Evolutionary conservation across 1,139 yeast species (phyloP).

Genomic region (Kurtzmaniella natalensis): DNA sequence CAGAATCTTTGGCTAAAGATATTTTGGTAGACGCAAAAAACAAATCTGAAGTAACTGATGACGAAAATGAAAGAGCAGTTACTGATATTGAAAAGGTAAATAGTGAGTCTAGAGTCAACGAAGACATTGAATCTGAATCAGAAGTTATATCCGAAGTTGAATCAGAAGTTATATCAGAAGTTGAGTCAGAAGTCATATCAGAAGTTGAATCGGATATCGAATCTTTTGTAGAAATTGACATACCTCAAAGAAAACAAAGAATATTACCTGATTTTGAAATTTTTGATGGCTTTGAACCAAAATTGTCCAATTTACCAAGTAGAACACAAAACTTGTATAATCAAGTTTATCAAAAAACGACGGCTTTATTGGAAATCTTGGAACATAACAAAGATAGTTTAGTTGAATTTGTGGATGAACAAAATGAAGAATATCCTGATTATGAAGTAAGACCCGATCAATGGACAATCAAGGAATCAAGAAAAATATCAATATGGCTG

Average conservation of each 20-base stretch:
- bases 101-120: too few species aligned
- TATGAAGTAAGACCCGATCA: background rate
- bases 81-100: too few species aligned
- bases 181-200: background rate
- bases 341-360: background rate
- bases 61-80: too few species aligned
- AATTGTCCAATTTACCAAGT: background rate
- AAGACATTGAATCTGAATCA: background rate
- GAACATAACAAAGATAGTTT: slow-evolving; percentile 1
- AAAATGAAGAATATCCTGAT: background rate
- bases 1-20: too few species aligned
- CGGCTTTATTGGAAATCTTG: slow-evolving; percentile 1
- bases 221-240: background rate
- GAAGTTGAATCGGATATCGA: background rate
- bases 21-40: too few species aligned
- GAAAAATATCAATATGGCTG: slow-evolving; percentile 1
- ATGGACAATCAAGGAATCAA: background rate
- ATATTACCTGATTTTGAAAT: background rate
- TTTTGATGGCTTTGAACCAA: background rate
- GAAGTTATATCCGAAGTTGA: background rate
- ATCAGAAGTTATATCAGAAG: background rate
- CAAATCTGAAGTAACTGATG: too few species aligned
- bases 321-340: background rate
- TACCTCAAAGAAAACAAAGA: background rate
- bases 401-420: slow-evolving; percentile 5